phyloP scores from a whole-genome alignment of 2,329 filamentous ascomycete genomes.

The Fusarium hostae region DNA sequence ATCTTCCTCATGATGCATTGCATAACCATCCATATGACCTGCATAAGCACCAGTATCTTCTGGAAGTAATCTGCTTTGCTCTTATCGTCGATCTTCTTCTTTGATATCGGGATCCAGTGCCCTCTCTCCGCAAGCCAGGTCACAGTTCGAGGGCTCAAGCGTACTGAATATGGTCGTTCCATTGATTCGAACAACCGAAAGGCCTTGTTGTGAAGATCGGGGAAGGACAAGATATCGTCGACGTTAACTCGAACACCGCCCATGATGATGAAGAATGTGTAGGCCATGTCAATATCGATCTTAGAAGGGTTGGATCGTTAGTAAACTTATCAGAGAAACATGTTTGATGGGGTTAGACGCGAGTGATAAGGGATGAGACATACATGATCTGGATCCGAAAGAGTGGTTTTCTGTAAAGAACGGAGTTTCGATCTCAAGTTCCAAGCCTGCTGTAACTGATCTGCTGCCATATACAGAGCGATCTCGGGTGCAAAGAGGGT shows the following conservation, averaged over 20 bases:
- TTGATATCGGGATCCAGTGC: slow-evolving; percentile 5
- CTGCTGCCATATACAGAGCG: slow-evolving; percentile 42
- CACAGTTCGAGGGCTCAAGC: background rate
- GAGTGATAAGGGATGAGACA: background rate
- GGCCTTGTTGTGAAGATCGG: slow-evolving; percentile 1
- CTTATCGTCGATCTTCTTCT: slow-evolving; percentile 47
- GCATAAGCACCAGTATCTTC: slow-evolving; percentile 51
- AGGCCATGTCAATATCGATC: slow-evolving; percentile 27
- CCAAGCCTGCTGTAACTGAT: slow-evolving; percentile 21
- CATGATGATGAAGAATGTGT: slow-evolving; percentile 48
- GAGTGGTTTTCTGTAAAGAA: background rate
- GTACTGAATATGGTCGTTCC: slow-evolving; percentile 1
- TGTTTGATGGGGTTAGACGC: no score
- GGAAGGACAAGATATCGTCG: slow-evolving; percentile 11
- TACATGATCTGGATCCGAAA: background rate
- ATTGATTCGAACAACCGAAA: background rate
- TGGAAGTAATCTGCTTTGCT: slow-evolving; percentile 52
- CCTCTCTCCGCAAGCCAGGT: slow-evolving; percentile 17
- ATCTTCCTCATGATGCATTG: slow-evolving; percentile 49
- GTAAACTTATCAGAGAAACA: background rate
- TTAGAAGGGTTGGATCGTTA: background rate
- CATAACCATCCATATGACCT: slow-evolving; percentile 53
- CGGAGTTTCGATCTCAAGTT: slow-evolving; percentile 5
- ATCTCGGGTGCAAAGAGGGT: slow-evolving; percentile 49
- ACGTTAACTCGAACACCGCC: slow-evolving; percentile 41